Conservation (phyloP, 2,329 filamentous ascomycete species). For the Mariannaea elegans region DNA sequence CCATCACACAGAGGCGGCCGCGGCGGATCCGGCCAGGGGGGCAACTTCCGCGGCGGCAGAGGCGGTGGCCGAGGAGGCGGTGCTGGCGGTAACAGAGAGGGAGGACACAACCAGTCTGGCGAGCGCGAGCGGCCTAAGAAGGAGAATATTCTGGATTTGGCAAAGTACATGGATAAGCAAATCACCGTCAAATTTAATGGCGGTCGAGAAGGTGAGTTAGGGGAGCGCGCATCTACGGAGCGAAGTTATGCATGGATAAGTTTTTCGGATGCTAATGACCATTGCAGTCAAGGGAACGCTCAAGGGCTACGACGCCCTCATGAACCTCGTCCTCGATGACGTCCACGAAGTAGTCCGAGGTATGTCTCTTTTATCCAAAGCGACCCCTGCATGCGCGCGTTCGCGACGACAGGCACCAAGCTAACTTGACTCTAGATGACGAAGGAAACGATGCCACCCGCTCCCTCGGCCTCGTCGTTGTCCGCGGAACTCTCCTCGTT, state of each 20-base stretch:
- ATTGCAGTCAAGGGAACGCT: slow-evolving; percentile 81
- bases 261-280: slow-evolving; percentile 18
- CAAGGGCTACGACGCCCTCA: slow-evolving; percentile 96
- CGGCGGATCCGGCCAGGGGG: slow-evolving; percentile 51
- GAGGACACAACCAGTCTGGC: slow-evolving; percentile 49
- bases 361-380: slow-evolving; percentile 50
- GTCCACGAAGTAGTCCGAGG: slow-evolving; percentile 90
- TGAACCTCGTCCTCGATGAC: slow-evolving; percentile 97
- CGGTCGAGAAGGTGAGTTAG: slow-evolving; percentile 79
- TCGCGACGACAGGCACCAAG: neutral
- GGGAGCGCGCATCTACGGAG: too few relatives aligned
- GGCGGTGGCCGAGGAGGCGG: slow-evolving; percentile 58
- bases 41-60: slow-evolving; percentile 53
- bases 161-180: slow-evolving; percentile 96
- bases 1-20: slow-evolving; percentile 57
- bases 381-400: neutral
- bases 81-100: slow-evolving; percentile 36
- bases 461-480: slow-evolving; percentile 86
- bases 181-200: slow-evolving; percentile 97
- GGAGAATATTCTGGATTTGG: slow-evolving; percentile 96
- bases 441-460: slow-evolving; percentile 88
- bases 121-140: slow-evolving; percentile 87
- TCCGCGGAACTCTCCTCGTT: slow-evolving; percentile 90
- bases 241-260: too few relatives aligned
- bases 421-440: slow-evolving; percentile 71